Percentiles rank a stretch among this genome's conserved stretches.
phyloP scores from a whole-genome alignment of 2,329 filamentous ascomycete species.

The Zelopaecilomyces penicillatus region DNA sequence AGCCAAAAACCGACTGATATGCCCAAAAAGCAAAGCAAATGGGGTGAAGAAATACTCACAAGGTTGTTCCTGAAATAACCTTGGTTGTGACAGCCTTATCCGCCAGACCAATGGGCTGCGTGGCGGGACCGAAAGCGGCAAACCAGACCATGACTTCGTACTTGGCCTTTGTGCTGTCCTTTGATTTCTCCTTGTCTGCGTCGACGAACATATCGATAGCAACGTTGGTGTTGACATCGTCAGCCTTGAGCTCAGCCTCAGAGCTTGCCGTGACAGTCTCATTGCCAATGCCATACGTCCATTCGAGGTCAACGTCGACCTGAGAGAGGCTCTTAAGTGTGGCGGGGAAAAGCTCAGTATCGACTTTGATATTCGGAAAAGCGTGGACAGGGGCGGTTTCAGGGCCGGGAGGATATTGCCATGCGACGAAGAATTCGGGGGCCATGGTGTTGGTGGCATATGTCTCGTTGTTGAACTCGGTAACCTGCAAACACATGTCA shows the following conservation, averaged over 20 bases:
- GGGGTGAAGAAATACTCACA: conserved; percentile 24
- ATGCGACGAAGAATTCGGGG: conserved; percentile 43
- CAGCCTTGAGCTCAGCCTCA: conserved; percentile 21
- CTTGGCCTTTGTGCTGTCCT: conserved; percentile 31
- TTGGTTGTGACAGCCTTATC: conserved; percentile 24
- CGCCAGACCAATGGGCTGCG: conserved; percentile 38
- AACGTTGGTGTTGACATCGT: conserved; percentile 44
- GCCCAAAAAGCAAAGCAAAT: neutral
- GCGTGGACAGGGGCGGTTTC: conserved; percentile 41
- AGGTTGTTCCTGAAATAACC: conserved; percentile 32
- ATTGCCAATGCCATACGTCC: conserved; percentile 42
- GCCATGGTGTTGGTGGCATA: conserved; percentile 38
- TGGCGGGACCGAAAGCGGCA: conserved; percentile 35
- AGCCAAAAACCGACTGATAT: neutral
- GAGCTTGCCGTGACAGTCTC: conserved; percentile 26
- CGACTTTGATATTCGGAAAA: conserved; percentile 44
- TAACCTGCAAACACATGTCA: conserved; percentile 28
- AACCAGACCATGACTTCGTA: conserved; percentile 54
- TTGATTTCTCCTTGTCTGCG: conserved; percentile 29
- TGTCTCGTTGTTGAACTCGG: conserved; percentile 40
- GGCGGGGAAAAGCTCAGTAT: conserved; percentile 34
- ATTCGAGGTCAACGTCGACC: conserved; percentile 38
- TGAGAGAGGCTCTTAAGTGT: conserved; percentile 28
- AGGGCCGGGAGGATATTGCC: conserved; percentile 38
- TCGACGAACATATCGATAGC: conserved; percentile 53